Evolutionary conservation across 1,284 basidiomycete species (phyloP), one percentile per base, ranked within the genome.

Genomic region (Phellinidium pouzarii): DNA sequence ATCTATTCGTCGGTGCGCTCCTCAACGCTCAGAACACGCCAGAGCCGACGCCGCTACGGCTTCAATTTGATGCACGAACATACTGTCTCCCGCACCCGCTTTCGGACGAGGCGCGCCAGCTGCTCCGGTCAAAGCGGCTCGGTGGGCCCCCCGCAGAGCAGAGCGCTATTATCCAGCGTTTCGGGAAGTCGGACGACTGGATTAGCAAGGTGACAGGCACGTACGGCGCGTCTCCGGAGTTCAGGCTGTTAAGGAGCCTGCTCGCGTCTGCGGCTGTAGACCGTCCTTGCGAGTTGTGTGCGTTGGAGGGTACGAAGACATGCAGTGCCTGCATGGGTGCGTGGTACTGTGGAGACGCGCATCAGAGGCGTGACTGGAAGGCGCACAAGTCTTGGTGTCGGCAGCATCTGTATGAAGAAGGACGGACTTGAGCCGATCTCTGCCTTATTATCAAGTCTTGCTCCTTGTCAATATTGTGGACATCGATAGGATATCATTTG

Each of bases 321-420:
- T 55, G 53, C 26, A 44, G 53, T 31, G 53, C 53, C 14, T 55
- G 53, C 27, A 38, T 36, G 20, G 53, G 53, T 22, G 53, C 53
- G 19, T 55, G 53, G 53, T 55, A 55, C 20, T 55, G 53, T 22
- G 53, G 53, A 20, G 53, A 55, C 40, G 48, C 49, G 14, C 53
- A 55, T 44, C 53, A 55, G 26, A 27, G 53, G 17, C 41, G 31
- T 25, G 53, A 55, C 34, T 55, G 53, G 53, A 55, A 42, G 37
- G 38, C 20, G 20, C 53, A 55, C 36, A 55, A 51, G 44, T 14
- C 44, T 23, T 55, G 53, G 53, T 55, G 53, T 43, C 29, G 53
- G 14, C 23, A 34, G 36, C 53, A 55, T 42, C 40, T 37, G n/a
- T 53, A 49, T 49, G 38, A 40, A 20, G 38, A 46, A 46, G 20